Evolutionary conservation across 176 grass and related monocot genomes (phyloP), one percentile per base, ranked within the genome.

Genomic region (Oryza glumipatula): DNA sequence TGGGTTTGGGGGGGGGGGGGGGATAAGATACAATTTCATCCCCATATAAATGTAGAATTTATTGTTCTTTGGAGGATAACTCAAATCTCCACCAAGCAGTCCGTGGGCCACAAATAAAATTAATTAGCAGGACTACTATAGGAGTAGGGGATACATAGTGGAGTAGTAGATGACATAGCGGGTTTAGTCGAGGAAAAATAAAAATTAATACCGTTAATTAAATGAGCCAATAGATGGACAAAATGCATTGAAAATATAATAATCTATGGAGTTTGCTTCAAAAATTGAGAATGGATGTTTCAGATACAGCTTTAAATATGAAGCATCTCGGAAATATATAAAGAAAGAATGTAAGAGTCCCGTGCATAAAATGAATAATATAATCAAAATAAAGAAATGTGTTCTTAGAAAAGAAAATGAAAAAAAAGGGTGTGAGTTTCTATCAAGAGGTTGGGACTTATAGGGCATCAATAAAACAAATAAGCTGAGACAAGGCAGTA

Each of bases 371-470:
- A 56, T n/a, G 74, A 66, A 41, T 58, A 69, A 5, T 64, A 49
- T 70, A 58, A 41, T 70, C 70, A 49, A 74, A 45, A 54, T 45
- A 67, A 86, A 78, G 26, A n/a, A 48, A 12, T 11, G 46, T 12
- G 65, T 77, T 82, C 35, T n/a, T 6, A 67, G 56, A 68, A 67
- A 61, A 47, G 47, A 63, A 36, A 16, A 68, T 74, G 8, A 45
- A 45, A 79, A 80, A 78, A 74, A 80, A 32, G 2, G 30, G 30
- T 48, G 84, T 63, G 35, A 73, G 61, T 51, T 49, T 90, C 68
- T 73, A 78, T 78, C 60, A 39, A 43, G 83, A 68, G 60, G 39
- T 83, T 78, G 21, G 68, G 74, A 78, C 88, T 86, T n/a, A 47
- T 12, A 12, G 74, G 15, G 88, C 79, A 14, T 33, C 47, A 78